Evolutionary conservation across 257 asterid genomes (phyloP), one percentile per base, ranked within the genome.

Genomic region (Ballota nigra): DNA sequence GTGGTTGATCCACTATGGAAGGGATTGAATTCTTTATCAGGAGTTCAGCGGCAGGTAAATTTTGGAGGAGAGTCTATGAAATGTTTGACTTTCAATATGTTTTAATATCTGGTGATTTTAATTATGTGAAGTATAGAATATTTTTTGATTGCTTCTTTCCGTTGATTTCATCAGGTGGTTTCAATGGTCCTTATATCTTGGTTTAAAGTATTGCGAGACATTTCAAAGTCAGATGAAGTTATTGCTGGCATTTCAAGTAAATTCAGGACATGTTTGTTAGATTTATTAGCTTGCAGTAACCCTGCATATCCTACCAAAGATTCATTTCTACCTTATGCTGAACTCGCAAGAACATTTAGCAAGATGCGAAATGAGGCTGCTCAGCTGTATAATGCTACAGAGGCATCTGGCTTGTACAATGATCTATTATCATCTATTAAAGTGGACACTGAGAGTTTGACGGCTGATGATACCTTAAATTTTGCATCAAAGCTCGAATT

Each of bases 11-110:
- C 99, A 1, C 45, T 95, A 65, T 86, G 97, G 99, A 90, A 76
- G 55, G 98, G 95, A 59, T 81, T 95, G 71, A 86, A 81, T 78
- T 92, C 99, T 31, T 61, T 82, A 19, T 92, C 98, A 71, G 99
- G 99, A 71, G 99, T 95, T 82, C 99, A 89, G 82, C 84, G 99
- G 9, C 98, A 95, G 98, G 99, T 95, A 80, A 62, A 62, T 49
- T 64, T 69, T 70, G 74, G 22, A 23, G n/a, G 73, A 68, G 52
- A 69, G 20, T 45, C 59, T 47, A 61, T 70, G 24, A 51, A 31
- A 31, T 69, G 26, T 75, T 65, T 59, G 36, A 9, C 12, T 19
- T 69, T 28, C 40, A 19, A 24, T 55, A 20, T 59, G 36, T 49
- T 69, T 75, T 24, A 62, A 12, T 53, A 55, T 34, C 36, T 73